phyloP scores from a whole-genome alignment of 164 flowering plant genomes.

The Macadamia integrifolia region DNA sequence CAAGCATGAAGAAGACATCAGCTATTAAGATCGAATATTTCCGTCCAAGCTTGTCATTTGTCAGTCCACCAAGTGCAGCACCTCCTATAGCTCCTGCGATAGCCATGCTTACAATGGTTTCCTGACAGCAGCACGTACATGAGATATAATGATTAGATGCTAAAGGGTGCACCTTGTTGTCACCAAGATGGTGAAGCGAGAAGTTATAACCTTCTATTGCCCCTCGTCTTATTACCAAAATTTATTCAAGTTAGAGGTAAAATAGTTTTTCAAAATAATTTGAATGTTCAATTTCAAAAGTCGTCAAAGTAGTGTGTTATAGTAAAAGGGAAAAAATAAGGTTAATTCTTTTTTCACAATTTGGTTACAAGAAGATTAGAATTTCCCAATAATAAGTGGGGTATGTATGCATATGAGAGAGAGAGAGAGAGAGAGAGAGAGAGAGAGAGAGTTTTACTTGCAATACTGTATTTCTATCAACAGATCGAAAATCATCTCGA shows the following conservation, averaged over 20 bases:
- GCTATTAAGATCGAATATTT: slow-evolving; percentile 54
- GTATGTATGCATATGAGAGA: background rate
- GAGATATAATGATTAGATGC: background rate
- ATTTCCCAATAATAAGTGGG: background rate
- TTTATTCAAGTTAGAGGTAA: too few relatives aligned
- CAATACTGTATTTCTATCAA: slow-evolving; percentile 51
- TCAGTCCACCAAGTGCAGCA: slow-evolving; percentile 78
- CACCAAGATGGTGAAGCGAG: too few relatives aligned
- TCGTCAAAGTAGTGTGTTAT: too few relatives aligned
- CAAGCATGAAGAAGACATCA: slow-evolving; percentile 60
- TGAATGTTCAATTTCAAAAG: too few relatives aligned
- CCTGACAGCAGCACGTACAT: slow-evolving; percentile 36
- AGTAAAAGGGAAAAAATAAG: too few relatives aligned
- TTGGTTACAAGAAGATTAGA: too few relatives aligned
- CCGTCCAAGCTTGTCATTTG: slow-evolving; percentile 66
- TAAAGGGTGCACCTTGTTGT: too few relatives aligned
- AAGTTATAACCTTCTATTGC: too few relatives aligned
- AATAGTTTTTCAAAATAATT: too few relatives aligned
- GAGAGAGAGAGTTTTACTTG: too few relatives aligned
- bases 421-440: background rate
- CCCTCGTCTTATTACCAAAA: too few relatives aligned
- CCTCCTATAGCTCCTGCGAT: slow-evolving; percentile 92
- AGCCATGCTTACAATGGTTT: slow-evolving; percentile 86
- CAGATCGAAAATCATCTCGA: slow-evolving; percentile 55
- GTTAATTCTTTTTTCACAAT: too few relatives aligned